Evolutionary conservation across 768 basidiomycete genomes (phyloP).

Genomic region (Mycena maculata): DNA sequence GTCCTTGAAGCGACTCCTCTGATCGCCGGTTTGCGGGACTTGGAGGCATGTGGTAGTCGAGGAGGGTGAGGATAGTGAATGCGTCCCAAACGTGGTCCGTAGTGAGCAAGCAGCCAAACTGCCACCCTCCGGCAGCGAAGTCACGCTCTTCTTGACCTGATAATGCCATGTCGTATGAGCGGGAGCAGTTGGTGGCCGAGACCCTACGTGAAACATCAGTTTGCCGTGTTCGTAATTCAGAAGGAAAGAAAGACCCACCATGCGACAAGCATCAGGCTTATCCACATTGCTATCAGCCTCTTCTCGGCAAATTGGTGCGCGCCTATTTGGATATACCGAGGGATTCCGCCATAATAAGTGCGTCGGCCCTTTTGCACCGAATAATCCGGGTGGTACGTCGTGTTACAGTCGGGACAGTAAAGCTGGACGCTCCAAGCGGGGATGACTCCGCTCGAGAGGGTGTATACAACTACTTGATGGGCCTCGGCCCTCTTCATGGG

Average conservation of each 20-base stretch:
- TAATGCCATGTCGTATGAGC: slow-evolving; percentile 33
- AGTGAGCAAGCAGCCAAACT: slow-evolving; percentile 31
- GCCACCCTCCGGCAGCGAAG: slow-evolving; percentile 34
- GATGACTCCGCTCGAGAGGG: slow-evolving; percentile 29
- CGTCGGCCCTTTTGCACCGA: slow-evolving; percentile 27
- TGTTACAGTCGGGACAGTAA: slow-evolving; percentile 38
- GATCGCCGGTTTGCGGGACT: slow-evolving; percentile 42
- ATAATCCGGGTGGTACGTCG: slow-evolving; percentile 39
- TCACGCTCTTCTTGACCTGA: slow-evolving; percentile 20
- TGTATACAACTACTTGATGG: slow-evolving; percentile 33
- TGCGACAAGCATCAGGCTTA: slow-evolving; percentile 35
- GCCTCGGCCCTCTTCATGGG: slow-evolving; percentile 37
- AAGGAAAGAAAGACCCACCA: slow-evolving; percentile 32
- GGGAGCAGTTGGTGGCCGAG: slow-evolving; percentile 35
- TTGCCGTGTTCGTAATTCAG: neutral
- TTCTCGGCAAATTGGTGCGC: slow-evolving; percentile 43
- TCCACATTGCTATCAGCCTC: slow-evolving; percentile 31
- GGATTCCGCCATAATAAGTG: slow-evolving; percentile 37
- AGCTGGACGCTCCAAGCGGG: slow-evolving; percentile 27
- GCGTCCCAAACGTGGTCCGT: slow-evolving; percentile 47
- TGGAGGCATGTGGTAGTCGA: slow-evolving; percentile 40
- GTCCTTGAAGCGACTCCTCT: slow-evolving; percentile 38
- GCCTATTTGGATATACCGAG: slow-evolving; percentile 38
- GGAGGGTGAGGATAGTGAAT: slow-evolving; percentile 41
- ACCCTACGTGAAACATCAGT: slow-evolving; percentile 5